phyloP scores from a whole-genome alignment of 176 grass and related monocot species.

The Zoysia pacifica region DNA sequence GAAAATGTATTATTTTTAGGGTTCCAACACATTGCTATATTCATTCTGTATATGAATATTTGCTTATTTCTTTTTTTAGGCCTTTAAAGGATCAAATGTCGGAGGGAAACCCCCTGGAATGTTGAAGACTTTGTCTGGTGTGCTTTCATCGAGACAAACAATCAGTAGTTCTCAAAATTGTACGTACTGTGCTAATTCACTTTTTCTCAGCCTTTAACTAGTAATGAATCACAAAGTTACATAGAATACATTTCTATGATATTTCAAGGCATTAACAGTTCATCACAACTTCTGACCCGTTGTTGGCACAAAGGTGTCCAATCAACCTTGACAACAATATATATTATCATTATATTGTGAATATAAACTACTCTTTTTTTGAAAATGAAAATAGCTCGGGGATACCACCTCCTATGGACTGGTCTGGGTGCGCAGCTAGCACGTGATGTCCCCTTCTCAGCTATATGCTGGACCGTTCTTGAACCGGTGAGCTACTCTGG shows the following conservation, averaged over 20 bases:
- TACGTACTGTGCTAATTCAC: slow-evolving; percentile 42
- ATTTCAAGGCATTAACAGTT: background rate
- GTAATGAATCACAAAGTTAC: slow-evolving; percentile 15
- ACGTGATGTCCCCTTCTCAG: slow-evolving; percentile 90
- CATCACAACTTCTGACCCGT: background rate
- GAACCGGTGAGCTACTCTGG: slow-evolving; percentile 70
- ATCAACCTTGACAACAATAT: background rate
- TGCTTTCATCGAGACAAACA: slow-evolving; percentile 56
- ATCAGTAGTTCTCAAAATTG: slow-evolving; percentile 52
- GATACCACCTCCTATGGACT: slow-evolving; percentile 83
- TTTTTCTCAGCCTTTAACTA: slow-evolving; percentile 22
- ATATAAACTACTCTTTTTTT: slow-evolving; percentile 22
- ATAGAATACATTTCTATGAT: background rate
- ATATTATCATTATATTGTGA: background rate
- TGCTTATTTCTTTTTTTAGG: slow-evolving; percentile 50
- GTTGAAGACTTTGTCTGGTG: slow-evolving; percentile 72
- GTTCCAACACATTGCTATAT: background rate
- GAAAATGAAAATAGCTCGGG: slow-evolving; percentile 49
- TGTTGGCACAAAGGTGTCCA: slow-evolving; percentile 1
- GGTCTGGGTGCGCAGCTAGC: slow-evolving; percentile 94
- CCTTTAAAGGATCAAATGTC: slow-evolving; percentile 65
- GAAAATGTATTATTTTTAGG: background rate
- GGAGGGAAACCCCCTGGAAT: slow-evolving; percentile 76
- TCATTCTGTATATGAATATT: background rate
- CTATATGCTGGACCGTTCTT: slow-evolving; percentile 89